These are phyloP conservation scores for Metschnikowia lunata DNA, from an alignment of 805 yeast genomes.

Conservation along the genomic window DNA sequence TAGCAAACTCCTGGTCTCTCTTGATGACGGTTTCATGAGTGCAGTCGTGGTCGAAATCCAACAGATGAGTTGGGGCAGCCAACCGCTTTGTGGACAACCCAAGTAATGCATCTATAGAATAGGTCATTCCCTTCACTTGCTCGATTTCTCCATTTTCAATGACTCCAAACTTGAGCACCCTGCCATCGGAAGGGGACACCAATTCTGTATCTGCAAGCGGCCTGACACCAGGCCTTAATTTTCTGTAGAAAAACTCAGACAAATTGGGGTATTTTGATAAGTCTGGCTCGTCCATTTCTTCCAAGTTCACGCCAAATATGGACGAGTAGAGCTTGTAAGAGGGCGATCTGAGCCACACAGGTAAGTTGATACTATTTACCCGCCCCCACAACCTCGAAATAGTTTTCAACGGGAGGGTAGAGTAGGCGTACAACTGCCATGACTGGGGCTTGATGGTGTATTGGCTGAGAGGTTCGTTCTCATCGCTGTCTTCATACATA, in stretches of 20 bases:
- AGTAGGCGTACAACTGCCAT: slow-evolving; percentile 87
- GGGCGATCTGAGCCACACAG: slow-evolving; percentile 82
- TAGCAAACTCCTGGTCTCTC: slow-evolving; percentile 72
- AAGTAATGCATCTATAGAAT: slow-evolving; percentile 79
- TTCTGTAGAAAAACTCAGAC: slow-evolving; percentile 87
- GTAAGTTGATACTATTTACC: slow-evolving; percentile 76
- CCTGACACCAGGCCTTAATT: slow-evolving; percentile 70
- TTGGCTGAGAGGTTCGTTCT: slow-evolving; percentile 26
- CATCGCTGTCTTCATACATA: slow-evolving; percentile 26
- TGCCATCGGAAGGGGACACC: slow-evolving; percentile 93
- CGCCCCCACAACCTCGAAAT: slow-evolving; percentile 94
- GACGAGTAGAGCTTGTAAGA: slow-evolving; percentile 74
- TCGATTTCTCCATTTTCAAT: slow-evolving; percentile 83
- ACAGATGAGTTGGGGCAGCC: slow-evolving; percentile 53
- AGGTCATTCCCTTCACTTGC: slow-evolving; percentile 95
- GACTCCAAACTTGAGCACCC: slow-evolving; percentile 77
- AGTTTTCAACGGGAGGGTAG: slow-evolving; percentile 86
- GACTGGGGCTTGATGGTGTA: slow-evolving; percentile 61
- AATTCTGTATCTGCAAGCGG: slow-evolving; percentile 65
- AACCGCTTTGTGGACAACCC: slow-evolving; percentile 53
- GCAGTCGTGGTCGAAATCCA: slow-evolving; percentile 40
- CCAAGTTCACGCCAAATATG: slow-evolving; percentile 81
- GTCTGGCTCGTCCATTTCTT: slow-evolving; percentile 84
- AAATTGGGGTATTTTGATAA: slow-evolving; percentile 70
- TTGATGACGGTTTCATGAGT: slow-evolving; percentile 42